Evolutionary conservation across 768 basidiomycete genomes (phyloP).

Genomic region (Dioszegia aurantiaca): DNA sequence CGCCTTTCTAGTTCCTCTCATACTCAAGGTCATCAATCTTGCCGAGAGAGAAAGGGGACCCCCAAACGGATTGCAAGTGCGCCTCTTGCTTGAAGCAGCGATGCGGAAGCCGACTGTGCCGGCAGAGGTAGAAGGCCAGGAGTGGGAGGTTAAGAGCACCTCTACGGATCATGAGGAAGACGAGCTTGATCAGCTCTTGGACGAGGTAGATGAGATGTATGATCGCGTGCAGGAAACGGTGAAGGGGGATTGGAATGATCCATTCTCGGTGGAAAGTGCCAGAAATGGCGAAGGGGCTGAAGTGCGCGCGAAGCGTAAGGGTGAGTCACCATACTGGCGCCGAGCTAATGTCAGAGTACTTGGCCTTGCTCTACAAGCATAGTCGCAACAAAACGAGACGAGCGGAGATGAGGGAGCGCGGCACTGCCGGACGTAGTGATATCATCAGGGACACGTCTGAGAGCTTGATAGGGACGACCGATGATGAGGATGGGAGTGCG

Average conservation of each 20-base stretch:
- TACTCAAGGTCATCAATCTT: conserved; percentile 4
- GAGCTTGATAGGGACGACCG: neutral
- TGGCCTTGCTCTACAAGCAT: neutral
- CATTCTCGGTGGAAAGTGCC: neutral
- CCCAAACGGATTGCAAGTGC: neutral
- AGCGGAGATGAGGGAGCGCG: neutral
- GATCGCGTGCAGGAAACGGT: neutral
- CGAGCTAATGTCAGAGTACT: neutral
- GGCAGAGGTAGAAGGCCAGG: neutral
- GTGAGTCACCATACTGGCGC: neutral
- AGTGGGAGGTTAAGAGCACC: conserved; percentile 2
- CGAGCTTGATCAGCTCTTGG: conserved; percentile 8
- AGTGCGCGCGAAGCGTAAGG: neutral
- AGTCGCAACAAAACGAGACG: neutral
- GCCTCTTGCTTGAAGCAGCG: neutral
- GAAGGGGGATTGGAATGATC: conserved; percentile 9
- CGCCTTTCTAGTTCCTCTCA: conserved; percentile 7
- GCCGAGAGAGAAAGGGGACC: conserved; percentile 5
- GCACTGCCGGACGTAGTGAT: neutral
- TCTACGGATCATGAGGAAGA: conserved; percentile 14
- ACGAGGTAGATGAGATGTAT: conserved; percentile 15
- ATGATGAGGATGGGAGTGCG: neutral
- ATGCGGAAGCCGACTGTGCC: neutral
- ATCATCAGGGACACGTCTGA: neutral
- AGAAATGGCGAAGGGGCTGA: neutral